Conservation (phyloP, 169 alveolate genomes). For the Eimeria zaria region DNA sequence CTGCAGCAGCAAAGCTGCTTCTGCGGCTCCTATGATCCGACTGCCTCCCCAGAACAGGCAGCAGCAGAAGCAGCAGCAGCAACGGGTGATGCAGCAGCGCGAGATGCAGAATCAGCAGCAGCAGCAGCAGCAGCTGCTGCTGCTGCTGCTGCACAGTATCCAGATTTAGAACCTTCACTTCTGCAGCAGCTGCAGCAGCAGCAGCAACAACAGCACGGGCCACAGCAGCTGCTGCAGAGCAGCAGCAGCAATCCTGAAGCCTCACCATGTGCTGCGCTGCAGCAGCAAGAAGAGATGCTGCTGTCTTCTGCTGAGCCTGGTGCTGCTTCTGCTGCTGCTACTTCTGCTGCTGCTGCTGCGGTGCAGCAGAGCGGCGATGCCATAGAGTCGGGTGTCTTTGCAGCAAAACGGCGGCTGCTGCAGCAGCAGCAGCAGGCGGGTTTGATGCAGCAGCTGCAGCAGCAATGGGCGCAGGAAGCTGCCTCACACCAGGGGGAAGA, state of each 20-base stretch:
- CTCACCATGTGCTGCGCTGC: background rate
- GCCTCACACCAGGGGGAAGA: background rate
- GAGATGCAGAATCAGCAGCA: background rate
- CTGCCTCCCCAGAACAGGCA: background rate
- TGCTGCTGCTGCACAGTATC: background rate
- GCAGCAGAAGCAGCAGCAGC: constrained; percentile 6
- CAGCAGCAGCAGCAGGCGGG: constrained; percentile 58
- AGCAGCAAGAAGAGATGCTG: background rate
- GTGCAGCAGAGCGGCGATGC: background rate
- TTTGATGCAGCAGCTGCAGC: constrained; percentile 42
- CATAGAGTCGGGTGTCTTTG: constrained; percentile 3
- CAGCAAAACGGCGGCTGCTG: constrained; percentile 20
- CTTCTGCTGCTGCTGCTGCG: constrained; percentile 25
- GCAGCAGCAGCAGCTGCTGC: background rate
- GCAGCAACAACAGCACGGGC: background rate
- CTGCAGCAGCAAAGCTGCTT: background rate
- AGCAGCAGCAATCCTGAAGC: constrained; percentile 19
- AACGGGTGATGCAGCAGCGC: background rate
- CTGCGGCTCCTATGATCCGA: background rate
- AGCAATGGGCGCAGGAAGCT: constrained; percentile 31
- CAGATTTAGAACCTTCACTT: background rate
- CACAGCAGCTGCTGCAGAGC: background rate
- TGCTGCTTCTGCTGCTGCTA: background rate
- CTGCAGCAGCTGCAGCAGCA: constrained; percentile 37
- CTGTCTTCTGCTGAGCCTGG: background rate